Conservation (phyloP, 257 asterid species). For the Parsonsia alboflavescens region DNA sequence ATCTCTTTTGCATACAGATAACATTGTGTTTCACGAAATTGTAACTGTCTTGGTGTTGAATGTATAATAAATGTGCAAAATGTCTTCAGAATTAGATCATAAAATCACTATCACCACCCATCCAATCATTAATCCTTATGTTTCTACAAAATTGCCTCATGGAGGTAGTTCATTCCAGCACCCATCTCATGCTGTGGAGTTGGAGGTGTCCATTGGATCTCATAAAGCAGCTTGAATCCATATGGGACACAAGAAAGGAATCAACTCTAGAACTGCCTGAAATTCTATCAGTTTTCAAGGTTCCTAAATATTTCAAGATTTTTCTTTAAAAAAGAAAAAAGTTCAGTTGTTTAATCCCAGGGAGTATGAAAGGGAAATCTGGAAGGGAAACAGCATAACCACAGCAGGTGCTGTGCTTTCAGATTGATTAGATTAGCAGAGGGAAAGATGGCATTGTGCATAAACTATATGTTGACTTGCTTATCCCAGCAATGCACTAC, state of each 20-base stretch:
- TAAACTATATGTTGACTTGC: not conserved
- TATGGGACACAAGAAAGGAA: not conserved
- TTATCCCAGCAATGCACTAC: not conserved
- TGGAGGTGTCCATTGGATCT: slow-evolving; percentile 47
- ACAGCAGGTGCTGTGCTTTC: no score
- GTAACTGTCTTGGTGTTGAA: not conserved
- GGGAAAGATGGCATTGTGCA: not conserved
- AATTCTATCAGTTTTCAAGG: not conserved
- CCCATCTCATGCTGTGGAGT: slow-evolving; percentile 57
- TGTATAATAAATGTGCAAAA: not conserved
- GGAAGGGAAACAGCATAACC: not conserved
- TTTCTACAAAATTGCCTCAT: slow-evolving; percentile 46
- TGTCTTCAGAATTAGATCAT: not conserved
- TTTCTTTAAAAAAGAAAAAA: no score
- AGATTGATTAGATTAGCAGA: not conserved
- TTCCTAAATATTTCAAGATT: not conserved
- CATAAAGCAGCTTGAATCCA: slow-evolving; percentile 56
- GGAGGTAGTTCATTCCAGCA: slow-evolving; percentile 57
- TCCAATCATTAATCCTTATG: slow-evolving; percentile 47
- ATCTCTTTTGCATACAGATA: no score
- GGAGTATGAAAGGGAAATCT: not conserved
- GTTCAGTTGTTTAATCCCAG: no score
- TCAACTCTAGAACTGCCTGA: not conserved
- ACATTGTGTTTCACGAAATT: not conserved
- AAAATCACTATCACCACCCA: slow-evolving; percentile 60